These are phyloP conservation scores for Solanum stenotomum DNA, from an alignment of 257 asterid species.

Conservation along the genomic window DNA sequence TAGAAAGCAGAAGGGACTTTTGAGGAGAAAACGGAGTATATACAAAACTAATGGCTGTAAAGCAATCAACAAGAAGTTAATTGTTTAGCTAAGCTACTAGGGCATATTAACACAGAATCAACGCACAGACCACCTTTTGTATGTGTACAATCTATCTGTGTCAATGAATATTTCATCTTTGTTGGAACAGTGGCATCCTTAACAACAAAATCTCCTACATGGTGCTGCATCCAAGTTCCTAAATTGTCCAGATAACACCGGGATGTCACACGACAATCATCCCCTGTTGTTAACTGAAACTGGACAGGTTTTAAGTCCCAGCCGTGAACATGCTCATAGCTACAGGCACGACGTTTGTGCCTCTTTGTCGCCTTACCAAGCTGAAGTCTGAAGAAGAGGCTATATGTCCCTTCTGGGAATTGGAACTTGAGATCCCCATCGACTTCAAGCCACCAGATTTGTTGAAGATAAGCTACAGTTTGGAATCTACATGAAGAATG, in stretches of 20 bases:
- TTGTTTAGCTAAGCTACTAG: constrained; percentile 38
- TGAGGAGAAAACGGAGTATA: background rate
- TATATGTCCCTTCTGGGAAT: constrained; percentile 57
- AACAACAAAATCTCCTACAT: constrained; percentile 64
- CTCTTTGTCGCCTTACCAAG: constrained; percentile 53
- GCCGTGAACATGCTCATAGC: constrained; percentile 53
- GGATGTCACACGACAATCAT: constrained; percentile 34
- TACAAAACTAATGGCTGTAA: background rate
- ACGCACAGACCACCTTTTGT: constrained; percentile 81
- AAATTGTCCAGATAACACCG: constrained; percentile 33
- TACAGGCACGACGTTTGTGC: constrained; percentile 34
- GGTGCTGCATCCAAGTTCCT: constrained; percentile 69
- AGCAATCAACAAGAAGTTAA: background rate
- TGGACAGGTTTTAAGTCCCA: constrained; percentile 73
- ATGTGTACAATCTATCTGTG: constrained; percentile 88
- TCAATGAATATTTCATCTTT: constrained; percentile 45
- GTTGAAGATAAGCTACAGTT: constrained; percentile 75
- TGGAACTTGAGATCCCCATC: constrained; percentile 66
- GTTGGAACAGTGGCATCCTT: constrained; percentile 22
- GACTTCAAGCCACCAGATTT: constrained; percentile 91
- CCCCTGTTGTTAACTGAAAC: constrained; percentile 47
- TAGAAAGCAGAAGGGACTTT: background rate
- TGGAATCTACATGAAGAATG: constrained; percentile 38
- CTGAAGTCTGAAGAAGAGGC: constrained; percentile 66
- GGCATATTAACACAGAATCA: constrained; percentile 67